These are phyloP conservation scores for Zasmidium cellare DNA, from an alignment of 2,329 filamentous ascomycete species.

Conservation along the genomic window DNA sequence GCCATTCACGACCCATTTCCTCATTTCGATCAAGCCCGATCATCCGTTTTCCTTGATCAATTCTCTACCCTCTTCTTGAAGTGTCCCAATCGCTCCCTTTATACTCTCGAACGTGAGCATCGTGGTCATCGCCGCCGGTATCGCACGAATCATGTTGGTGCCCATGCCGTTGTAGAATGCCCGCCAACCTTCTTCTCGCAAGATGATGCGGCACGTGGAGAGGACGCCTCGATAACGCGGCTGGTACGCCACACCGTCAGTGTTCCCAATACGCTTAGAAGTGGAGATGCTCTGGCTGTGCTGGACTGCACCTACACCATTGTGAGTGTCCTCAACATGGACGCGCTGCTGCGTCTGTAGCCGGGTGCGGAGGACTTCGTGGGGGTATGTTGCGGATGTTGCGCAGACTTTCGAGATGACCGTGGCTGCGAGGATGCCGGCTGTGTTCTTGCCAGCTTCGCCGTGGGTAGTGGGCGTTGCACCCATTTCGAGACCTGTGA, in stretches of 20 bases:
- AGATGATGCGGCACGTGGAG: slow-evolving; percentile 79
- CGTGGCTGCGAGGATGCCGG: slow-evolving; percentile 82
- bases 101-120: slow-evolving; percentile 94
- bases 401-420: slow-evolving; percentile 93
- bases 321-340: slow-evolving; percentile 43
- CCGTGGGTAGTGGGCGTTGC: slow-evolving; percentile 58
- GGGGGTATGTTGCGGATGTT: slow-evolving; percentile 92
- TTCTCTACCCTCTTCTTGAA: slow-evolving; percentile 54
- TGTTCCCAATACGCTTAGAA: slow-evolving; percentile 38
- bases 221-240: slow-evolving; percentile 74
- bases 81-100: slow-evolving; percentile 52
- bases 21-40: neutral
- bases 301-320: slow-evolving; percentile 51
- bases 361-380: slow-evolving; percentile 91
- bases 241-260: slow-evolving; percentile 55
- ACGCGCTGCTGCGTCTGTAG: slow-evolving; percentile 89
- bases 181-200: slow-evolving; percentile 89
- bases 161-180: slow-evolving; percentile 97
- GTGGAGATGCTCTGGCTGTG: slow-evolving; percentile 32
- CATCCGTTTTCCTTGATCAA: slow-evolving; percentile 19
- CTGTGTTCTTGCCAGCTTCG: slow-evolving; percentile 60
- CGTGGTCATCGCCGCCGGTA: slow-evolving; percentile 93
- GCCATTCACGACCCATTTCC: neutral
- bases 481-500: slow-evolving; percentile 89
- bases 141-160: slow-evolving; percentile 93